Evolutionary conservation across 495 filamentous ascomycete genomes (phyloP), one percentile per base, ranked within the genome.

Genomic region (Penicillium malachiteum): DNA sequence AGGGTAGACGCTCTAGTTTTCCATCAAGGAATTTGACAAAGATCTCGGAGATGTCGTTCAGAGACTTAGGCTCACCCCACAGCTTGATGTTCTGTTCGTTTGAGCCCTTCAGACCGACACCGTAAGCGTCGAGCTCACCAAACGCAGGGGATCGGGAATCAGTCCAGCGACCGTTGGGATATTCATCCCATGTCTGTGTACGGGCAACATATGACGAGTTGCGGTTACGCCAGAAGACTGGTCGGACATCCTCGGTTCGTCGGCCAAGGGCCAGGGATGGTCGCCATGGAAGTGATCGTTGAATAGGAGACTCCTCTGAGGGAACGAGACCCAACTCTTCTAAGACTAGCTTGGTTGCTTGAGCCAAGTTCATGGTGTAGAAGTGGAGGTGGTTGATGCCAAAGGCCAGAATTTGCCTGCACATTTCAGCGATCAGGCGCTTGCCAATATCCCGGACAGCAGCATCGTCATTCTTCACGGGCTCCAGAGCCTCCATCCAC

Each of bases 151-250:
- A 97, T 50, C 95, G 83, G 34, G 92, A 91, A 72, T 99, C 95
- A 70, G 95, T 96, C 95, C 95, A 99, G 70, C 95, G 89, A 35
- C 95, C 95, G 77, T 99, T 99, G 42, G 95, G 95, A 64, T 96
- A 99, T 67, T 99, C 95, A 61, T 99, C 95, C 95, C 95, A 99
- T 59, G 96, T 92, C 67, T 97, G 91, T 5, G 95, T 99, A 48
- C 95, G 90, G 35, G 87, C 85, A 31, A 99, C 85, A 63, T 99
- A 99, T 2, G 92, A 96, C 51, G 91, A 89, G 66, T 97, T 93
- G 21, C 95, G 87, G 75, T 97, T 96, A 55, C 92, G 87, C 95
- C 95, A 99, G 82, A 97, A 99, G 64, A 99, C 96, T 6, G 95
- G 95, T 42, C 95, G 92, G 42, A 99, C 95, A 67, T 97, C 96